Conservation (phyloP, 2,329 filamentous ascomycete genomes). For the Fusarium sp. region DNA sequence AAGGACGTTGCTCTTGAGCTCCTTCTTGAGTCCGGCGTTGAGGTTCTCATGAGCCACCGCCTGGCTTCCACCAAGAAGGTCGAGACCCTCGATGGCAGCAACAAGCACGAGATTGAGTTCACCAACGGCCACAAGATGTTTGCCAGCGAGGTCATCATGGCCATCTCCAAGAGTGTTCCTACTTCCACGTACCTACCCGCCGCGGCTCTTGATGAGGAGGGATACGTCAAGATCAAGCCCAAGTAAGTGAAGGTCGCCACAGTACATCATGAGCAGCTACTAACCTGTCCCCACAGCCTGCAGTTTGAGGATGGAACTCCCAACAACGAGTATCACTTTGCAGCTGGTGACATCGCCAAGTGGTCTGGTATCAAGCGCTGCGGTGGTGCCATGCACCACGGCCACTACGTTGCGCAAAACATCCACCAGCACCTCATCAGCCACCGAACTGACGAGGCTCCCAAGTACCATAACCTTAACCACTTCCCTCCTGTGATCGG, state of each 20-base stretch:
- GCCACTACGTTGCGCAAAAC: slow-evolving; percentile 74
- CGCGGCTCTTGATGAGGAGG: slow-evolving; percentile 70
- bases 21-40: slow-evolving; percentile 71
- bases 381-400: slow-evolving; percentile 81
- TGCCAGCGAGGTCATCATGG: slow-evolving; percentile 76
- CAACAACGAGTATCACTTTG: slow-evolving; percentile 73
- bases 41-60: slow-evolving; percentile 72
- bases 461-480: slow-evolving; percentile 62
- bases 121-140: slow-evolving; percentile 69
- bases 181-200: slow-evolving; percentile 73
- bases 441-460: slow-evolving; percentile 52
- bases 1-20: slow-evolving; percentile 72
- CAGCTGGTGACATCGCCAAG: slow-evolving; percentile 74
- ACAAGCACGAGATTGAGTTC: slow-evolving; percentile 65
- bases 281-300: slow-evolving; percentile 55
- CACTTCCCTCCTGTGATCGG: slow-evolving; percentile 76
- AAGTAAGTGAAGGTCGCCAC: slow-evolving; percentile 54
- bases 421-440: slow-evolving; percentile 72
- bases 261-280: background rate
- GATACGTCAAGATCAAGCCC: slow-evolving; percentile 72
- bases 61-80: slow-evolving; percentile 62
- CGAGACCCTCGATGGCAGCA: slow-evolving; percentile 56
- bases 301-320: slow-evolving; percentile 65
- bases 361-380: slow-evolving; percentile 87
- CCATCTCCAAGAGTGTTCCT: slow-evolving; percentile 72